Base-by-base conservation (phyloP, 257 asterid genomes). In the Linderniella brevidens region DNA sequence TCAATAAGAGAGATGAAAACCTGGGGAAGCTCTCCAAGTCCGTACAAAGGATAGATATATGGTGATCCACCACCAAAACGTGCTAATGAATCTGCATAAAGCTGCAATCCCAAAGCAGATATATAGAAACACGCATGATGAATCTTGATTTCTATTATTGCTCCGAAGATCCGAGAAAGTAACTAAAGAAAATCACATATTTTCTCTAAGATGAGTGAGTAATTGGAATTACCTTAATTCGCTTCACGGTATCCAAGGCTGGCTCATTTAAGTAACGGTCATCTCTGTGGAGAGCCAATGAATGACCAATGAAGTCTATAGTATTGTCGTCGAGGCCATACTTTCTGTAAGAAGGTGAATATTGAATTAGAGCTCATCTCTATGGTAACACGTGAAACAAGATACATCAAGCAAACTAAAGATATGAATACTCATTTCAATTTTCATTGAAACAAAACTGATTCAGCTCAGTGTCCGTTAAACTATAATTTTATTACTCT, bases 261-360 rank as follows among this genome's bases (percentile, higher is more conserved):
- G 95, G 95, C 59, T 83, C 92, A 67, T 76, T 49, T 37, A 88
- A 70, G 77, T 83, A 88, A 50, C 66, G 73, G 32, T 88, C 97
- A 68, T 88, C 93, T 50, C 95, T 74, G 48, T 88, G 93, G 54
- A 88, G 95, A 52, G 97, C 92, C 74, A 88, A 56, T n/a, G 97
- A 77, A 48, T 88, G 97, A 41, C 97, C 97, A 25, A 88, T 72
- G 46, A 80, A 88, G 68, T 88, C 97, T 66, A 88, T 52, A 20
- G 97, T 88, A 75, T 88, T 76, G 66, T 83, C 92, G 70, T 78
- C 93, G 60, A 88, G 97, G 57, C 95, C 95, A 61, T 71, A 88
- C 64, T 88, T 88, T 54, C 97, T 88, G 80, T 50, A 46, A 37
- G 54, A 56, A 19, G 36, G 25, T 38, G 43, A 52, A 49, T 15